phyloP scores from a whole-genome alignment of 163 green algal genomes.

The Prototheca wickerhamii region DNA sequence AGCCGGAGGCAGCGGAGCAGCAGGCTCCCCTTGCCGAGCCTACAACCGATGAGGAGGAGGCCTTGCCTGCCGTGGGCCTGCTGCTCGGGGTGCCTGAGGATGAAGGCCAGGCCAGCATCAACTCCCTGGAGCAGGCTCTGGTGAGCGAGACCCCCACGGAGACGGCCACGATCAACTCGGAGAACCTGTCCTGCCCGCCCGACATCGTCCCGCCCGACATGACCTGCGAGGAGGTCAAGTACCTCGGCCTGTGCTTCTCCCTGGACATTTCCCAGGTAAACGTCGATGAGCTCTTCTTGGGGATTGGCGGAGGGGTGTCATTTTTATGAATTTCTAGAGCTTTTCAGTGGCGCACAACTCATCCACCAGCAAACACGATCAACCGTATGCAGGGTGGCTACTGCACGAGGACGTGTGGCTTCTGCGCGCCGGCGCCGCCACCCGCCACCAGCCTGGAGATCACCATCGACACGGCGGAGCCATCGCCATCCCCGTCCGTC shows the following conservation, averaged over 20 bases:
- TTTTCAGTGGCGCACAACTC: too few relatives aligned
- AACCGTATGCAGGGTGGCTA: conserved; percentile 51
- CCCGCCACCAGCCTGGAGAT: background rate
- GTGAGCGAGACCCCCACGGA: background rate
- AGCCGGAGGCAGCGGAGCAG: too few relatives aligned
- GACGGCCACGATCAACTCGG: background rate
- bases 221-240: conserved; percentile 6
- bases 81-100: too few relatives aligned
- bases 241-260: conserved; percentile 7
- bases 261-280: too few relatives aligned
- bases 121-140: background rate
- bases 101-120: background rate
- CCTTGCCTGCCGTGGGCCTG: too few relatives aligned
- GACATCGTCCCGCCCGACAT: background rate
- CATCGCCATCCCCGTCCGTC: background rate
- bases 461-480: background rate
- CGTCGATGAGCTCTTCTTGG: too few relatives aligned
- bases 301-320: too few relatives aligned
- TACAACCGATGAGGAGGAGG: too few relatives aligned
- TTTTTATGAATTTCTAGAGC: too few relatives aligned
- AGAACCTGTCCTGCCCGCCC: background rate
- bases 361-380: too few relatives aligned
- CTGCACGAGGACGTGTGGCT: conserved; percentile 57
- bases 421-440: conserved; percentile 30
- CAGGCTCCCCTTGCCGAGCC: too few relatives aligned